Conservation (phyloP, 768 basidiomycete genomes). For the Cystofilobasidium bisporidii region DNA sequence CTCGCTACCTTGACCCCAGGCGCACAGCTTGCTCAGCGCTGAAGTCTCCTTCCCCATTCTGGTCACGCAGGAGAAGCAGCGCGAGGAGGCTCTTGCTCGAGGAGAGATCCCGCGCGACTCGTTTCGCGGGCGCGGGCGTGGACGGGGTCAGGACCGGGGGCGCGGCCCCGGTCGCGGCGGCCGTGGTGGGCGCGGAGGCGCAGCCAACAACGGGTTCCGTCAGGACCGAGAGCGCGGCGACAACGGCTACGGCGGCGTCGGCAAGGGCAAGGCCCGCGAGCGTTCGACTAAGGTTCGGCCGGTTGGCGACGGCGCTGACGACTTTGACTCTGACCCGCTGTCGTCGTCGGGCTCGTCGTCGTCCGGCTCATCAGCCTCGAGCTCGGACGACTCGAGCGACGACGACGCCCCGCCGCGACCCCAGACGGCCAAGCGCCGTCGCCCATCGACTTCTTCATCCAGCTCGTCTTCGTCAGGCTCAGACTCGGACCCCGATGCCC, state of each 20-base stretch:
- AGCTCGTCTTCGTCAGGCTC: conserved; percentile 15
- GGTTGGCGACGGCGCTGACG: conserved; percentile 18
- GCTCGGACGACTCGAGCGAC: background rate
- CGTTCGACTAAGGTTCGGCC: background rate
- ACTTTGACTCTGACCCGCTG: conserved; percentile 34
- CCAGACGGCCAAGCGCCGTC: background rate
- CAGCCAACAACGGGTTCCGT: conserved; percentile 14
- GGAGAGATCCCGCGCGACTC: conserved; percentile 49
- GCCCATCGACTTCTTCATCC: background rate
- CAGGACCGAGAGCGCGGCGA: background rate
- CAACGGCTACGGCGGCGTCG: conserved; percentile 37
- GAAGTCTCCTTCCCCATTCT: too few relatives aligned
- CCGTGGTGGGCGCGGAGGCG: conserved; percentile 18
- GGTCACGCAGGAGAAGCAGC: conserved; percentile 50
- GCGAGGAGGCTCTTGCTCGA: conserved; percentile 66
- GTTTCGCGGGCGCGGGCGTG: conserved; percentile 28
- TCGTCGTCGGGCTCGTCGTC: conserved; percentile 10
- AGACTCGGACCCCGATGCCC: conserved; percentile 9
- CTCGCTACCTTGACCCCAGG: too few relatives aligned
- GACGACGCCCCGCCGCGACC: background rate
- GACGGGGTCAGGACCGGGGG: conserved; percentile 36
- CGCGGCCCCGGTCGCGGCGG: conserved; percentile 31
- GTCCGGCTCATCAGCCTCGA: background rate
- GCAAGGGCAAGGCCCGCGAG: conserved; percentile 32
- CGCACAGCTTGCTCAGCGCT: too few relatives aligned